Evolutionary conservation across 1,139 yeast genomes (phyloP).

Genomic region (Protomyces gravidus): DNA sequence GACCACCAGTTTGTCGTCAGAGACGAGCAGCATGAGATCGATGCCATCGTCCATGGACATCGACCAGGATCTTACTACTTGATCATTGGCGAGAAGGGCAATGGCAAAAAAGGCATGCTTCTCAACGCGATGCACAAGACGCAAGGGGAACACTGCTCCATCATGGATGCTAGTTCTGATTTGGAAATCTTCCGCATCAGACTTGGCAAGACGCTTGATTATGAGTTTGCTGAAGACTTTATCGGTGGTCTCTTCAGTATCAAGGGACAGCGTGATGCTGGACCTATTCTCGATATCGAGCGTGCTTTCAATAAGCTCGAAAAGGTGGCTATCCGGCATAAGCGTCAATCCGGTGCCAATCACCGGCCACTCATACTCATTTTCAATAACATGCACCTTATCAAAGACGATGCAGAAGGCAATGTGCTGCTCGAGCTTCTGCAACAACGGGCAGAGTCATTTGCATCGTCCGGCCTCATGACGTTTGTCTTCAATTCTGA

Average conservation of each 20-base stretch:
- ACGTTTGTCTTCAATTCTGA: slow-evolving; percentile 76
- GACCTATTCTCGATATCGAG: slow-evolving; percentile 76
- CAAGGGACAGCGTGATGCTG: slow-evolving; percentile 79
- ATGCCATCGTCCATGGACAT: slow-evolving; percentile 62
- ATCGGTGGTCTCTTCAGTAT: slow-evolving; percentile 78
- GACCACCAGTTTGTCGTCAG: slow-evolving; percentile 50
- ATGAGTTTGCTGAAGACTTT: slow-evolving; percentile 72
- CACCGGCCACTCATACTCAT: slow-evolving; percentile 61
- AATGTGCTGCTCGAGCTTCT: slow-evolving; percentile 64
- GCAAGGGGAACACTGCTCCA: slow-evolving; percentile 61
- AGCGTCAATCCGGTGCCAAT: slow-evolving; percentile 39
- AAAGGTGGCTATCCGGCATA: slow-evolving; percentile 58
- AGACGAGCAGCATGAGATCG: slow-evolving; percentile 62
- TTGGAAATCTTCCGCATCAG: slow-evolving; percentile 77
- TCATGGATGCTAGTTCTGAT: slow-evolving; percentile 80
- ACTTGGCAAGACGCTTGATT: slow-evolving; percentile 69
- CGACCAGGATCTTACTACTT: slow-evolving; percentile 65
- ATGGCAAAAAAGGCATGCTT: slow-evolving; percentile 74
- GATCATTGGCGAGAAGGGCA: slow-evolving; percentile 78
- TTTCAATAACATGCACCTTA: slow-evolving; percentile 70
- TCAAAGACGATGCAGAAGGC: slow-evolving; percentile 68
- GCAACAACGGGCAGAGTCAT: slow-evolving; percentile 76
- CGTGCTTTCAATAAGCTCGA: slow-evolving; percentile 74
- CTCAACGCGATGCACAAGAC: slow-evolving; percentile 65
- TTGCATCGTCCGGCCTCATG: slow-evolving; percentile 71